phyloP scores from a whole-genome alignment of 2,329 filamentous ascomycete genomes.

The Fonsecaea erecta region DNA sequence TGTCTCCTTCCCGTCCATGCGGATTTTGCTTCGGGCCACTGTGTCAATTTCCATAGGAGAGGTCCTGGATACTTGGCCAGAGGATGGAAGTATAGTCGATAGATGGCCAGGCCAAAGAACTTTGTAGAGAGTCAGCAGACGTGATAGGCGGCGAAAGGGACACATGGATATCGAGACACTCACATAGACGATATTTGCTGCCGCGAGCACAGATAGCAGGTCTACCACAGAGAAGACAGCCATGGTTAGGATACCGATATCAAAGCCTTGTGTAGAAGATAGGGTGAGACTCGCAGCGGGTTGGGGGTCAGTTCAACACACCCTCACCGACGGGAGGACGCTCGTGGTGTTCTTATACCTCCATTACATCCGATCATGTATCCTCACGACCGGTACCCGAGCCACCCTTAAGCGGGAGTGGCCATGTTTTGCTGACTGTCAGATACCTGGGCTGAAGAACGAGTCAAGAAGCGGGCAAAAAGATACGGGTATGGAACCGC shows the following conservation, averaged over 20 bases:
- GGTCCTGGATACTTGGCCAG: slow-evolving; percentile 69
- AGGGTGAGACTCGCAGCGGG: background rate
- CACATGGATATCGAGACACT: slow-evolving; percentile 2
- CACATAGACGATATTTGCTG: slow-evolving; percentile 21
- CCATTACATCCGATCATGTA: background rate
- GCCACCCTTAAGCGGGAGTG: background rate
- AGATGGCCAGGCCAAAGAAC: slow-evolving; percentile 25
- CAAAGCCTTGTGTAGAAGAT: background rate
- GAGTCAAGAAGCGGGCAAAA: background rate
- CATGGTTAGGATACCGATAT: slow-evolving; percentile 2
- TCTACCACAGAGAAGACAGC: slow-evolving; percentile 17
- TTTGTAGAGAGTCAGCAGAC: background rate
- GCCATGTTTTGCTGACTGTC: slow-evolving; percentile 1
- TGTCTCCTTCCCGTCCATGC: slow-evolving; percentile 39
- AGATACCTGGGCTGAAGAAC: background rate
- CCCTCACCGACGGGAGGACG: background rate
- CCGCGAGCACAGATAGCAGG: slow-evolving; percentile 5
- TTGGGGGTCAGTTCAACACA: background rate
- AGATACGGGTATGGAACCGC: background rate
- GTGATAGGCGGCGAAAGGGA: background rate
- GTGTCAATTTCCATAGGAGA: slow-evolving; percentile 61
- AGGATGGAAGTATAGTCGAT: slow-evolving; percentile 54
- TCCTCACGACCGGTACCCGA: background rate
- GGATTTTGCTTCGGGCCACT: slow-evolving; percentile 45
- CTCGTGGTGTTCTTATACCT: background rate